phyloP scores from a whole-genome alignment of 192 early-diverging fungal species.

The Dimargaris cristalligena region DNA sequence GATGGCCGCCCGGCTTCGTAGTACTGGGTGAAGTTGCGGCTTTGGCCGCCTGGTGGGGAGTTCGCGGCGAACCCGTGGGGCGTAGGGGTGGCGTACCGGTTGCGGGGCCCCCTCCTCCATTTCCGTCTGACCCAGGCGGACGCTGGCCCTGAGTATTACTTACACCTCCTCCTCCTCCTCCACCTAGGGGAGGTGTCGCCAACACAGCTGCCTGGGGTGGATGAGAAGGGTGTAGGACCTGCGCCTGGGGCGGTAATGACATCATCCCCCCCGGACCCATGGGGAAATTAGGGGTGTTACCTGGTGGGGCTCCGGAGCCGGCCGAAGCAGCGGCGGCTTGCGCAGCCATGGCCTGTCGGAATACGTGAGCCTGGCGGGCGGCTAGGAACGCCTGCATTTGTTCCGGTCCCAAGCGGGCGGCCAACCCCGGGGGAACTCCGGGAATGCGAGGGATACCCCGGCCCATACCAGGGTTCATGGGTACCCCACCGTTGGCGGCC shows the following conservation, averaged over 20 bases:
- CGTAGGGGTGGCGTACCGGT: no score
- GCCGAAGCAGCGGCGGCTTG: neutral
- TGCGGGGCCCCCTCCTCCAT: no score
- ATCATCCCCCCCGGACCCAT: neutral
- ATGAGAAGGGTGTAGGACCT: neutral
- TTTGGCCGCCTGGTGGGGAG: no score
- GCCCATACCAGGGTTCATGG: neutral
- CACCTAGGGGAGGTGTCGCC: neutral
- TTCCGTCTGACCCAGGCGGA: no score
- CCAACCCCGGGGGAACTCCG: neutral
- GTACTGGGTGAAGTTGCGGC: no score
- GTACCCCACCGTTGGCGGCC: no score
- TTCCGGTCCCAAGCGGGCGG: conserved; percentile 1
- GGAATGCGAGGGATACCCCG: neutral
- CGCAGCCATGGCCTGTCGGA: neutral
- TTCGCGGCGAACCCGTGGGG: no score
- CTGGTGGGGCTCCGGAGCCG: no score
- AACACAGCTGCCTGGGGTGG: neutral
- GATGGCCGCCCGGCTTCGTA: no score
- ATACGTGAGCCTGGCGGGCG: neutral
- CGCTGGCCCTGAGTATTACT: no score
- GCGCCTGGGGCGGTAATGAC: neutral
- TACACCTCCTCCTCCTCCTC: no score
- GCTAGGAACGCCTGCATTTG: neutral
- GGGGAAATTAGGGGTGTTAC: neutral